Percentiles rank a stretch among this genome's conserved stretches.
phyloP scores from a whole-genome alignment of 805 yeast genomes.

The Ogataea methanolica region DNA sequence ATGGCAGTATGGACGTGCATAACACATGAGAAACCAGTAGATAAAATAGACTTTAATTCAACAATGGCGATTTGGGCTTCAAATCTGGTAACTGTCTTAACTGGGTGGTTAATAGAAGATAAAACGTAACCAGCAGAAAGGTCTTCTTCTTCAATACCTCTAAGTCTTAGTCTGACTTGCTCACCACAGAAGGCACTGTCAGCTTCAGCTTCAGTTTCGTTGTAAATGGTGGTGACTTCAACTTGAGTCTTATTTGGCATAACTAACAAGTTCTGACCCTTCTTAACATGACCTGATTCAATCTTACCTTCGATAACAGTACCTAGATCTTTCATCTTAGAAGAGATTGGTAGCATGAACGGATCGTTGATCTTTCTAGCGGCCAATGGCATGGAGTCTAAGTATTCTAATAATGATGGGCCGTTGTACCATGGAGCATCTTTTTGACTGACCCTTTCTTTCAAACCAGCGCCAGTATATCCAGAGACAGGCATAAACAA shows the following conservation, averaged over 20 bases:
- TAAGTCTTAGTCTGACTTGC: slow-evolving; percentile 89
- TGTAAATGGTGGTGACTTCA: slow-evolving; percentile 83
- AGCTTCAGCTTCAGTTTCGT: slow-evolving; percentile 94
- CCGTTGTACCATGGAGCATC: slow-evolving; percentile 93
- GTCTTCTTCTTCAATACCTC: slow-evolving; percentile 97
- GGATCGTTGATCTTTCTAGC: slow-evolving; percentile 91
- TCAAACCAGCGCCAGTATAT: slow-evolving; percentile 94
- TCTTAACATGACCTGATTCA: slow-evolving; percentile 90
- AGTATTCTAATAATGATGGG: slow-evolving; percentile 84
- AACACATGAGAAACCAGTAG: slow-evolving; percentile 95
- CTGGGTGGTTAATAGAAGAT: slow-evolving; percentile 82
- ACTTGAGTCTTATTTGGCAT: slow-evolving; percentile 89
- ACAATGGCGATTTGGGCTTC: slow-evolving; percentile 97
- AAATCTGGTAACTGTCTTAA: slow-evolving; percentile 82
- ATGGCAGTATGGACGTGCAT: slow-evolving; percentile 99
- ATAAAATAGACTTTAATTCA: slow-evolving; percentile 88
- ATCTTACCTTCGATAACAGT: slow-evolving; percentile 97
- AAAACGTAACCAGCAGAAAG: slow-evolving; percentile 87
- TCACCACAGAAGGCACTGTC: slow-evolving; percentile 91
- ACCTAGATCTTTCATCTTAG: slow-evolving; percentile 96
- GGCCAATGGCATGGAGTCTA: slow-evolving; percentile 76
- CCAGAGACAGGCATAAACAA: slow-evolving; percentile 97
- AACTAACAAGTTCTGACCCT: slow-evolving; percentile 66
- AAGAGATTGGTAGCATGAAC: slow-evolving; percentile 93
- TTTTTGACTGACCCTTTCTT: slow-evolving; percentile 67